Evolutionary conservation across 768 basidiomycete species (phyloP).

Genomic region (Podaxis sp.): DNA sequence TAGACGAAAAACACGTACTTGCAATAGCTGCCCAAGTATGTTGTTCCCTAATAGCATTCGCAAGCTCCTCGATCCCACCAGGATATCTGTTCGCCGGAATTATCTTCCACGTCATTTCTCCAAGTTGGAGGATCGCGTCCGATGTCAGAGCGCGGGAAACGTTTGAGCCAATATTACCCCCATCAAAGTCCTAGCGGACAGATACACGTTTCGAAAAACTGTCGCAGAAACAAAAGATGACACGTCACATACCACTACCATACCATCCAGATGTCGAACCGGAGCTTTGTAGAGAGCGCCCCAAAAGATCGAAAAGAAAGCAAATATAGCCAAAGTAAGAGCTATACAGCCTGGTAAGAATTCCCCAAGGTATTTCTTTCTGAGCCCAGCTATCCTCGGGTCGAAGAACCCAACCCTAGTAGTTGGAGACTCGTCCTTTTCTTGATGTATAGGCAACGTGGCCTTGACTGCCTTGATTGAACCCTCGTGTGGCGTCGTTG

Average conservation of each 20-base stretch:
- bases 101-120: conserved; percentile 46
- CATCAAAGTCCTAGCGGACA: conserved; percentile 51
- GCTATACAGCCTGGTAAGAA: too few relatives aligned
- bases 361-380: too few relatives aligned
- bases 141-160: conserved; percentile 27
- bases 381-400: too few relatives aligned
- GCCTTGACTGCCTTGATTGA: too few relatives aligned
- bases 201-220: neutral
- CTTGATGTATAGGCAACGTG: too few relatives aligned
- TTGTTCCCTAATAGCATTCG: conserved; percentile 45
- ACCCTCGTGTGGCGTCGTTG: too few relatives aligned
- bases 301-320: conserved; percentile 56
- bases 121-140: conserved; percentile 27
- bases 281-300: conserved; percentile 46
- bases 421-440: too few relatives aligned
- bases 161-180: conserved; percentile 45
- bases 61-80: conserved; percentile 41
- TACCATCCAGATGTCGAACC: conserved; percentile 43
- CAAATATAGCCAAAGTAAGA: conserved; percentile 29
- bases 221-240: neutral
- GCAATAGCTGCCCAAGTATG: conserved; percentile 53
- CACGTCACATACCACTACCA: conserved; percentile 44
- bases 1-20: conserved; percentile 29
- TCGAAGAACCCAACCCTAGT: too few relatives aligned
- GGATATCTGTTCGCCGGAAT: conserved; percentile 42